Evolutionary conservation across 768 basidiomycete species (phyloP).

Genomic region (Paxillus rubicundulus): DNA sequence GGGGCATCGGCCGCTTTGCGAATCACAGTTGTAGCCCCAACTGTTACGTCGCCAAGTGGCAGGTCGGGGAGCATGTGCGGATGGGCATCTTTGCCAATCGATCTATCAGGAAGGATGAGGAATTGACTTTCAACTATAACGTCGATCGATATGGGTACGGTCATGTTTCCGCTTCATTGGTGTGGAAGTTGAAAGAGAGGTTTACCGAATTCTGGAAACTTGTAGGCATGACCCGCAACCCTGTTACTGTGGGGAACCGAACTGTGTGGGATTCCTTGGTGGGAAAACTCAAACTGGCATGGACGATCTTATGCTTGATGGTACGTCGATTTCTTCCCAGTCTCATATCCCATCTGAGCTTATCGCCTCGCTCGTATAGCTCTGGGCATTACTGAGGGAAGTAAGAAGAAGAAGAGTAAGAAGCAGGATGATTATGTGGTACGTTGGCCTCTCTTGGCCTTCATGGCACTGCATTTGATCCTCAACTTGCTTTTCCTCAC

Average conservation of each 20-base stretch:
- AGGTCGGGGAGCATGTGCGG: slow-evolving; percentile 80
- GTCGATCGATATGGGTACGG: slow-evolving; percentile 97
- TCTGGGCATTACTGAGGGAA: slow-evolving; percentile 90
- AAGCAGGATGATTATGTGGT: slow-evolving; percentile 94
- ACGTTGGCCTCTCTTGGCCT: slow-evolving; percentile 13
- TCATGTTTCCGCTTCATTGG: background rate
- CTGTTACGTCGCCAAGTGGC: slow-evolving; percentile 98
- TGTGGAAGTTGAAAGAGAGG: background rate
- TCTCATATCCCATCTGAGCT: background rate
- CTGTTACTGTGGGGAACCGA: slow-evolving; percentile 94
- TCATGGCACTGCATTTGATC: background rate
- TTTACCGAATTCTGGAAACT: background rate
- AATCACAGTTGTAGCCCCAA: slow-evolving; percentile 99
- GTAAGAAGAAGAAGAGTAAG: slow-evolving; percentile 84
- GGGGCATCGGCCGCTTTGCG: slow-evolving; percentile 94
- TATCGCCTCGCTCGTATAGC: slow-evolving; percentile 44
- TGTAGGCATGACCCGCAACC: slow-evolving; percentile 87
- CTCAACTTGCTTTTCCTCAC: slow-evolving; percentile 1
- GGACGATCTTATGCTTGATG: slow-evolving; percentile 93
- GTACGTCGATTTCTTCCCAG: slow-evolving; percentile 35
- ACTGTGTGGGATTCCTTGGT: slow-evolving; percentile 94
- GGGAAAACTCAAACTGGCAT: slow-evolving; percentile 99
- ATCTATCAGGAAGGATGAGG: slow-evolving; percentile 72
- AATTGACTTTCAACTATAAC: slow-evolving; percentile 98
- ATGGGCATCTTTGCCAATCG: slow-evolving; percentile 99